Evolutionary conservation across 2,329 filamentous ascomycete genomes (phyloP), one percentile per base, ranked within the genome.

Genomic region (Ophiostoma ulmi): DNA sequence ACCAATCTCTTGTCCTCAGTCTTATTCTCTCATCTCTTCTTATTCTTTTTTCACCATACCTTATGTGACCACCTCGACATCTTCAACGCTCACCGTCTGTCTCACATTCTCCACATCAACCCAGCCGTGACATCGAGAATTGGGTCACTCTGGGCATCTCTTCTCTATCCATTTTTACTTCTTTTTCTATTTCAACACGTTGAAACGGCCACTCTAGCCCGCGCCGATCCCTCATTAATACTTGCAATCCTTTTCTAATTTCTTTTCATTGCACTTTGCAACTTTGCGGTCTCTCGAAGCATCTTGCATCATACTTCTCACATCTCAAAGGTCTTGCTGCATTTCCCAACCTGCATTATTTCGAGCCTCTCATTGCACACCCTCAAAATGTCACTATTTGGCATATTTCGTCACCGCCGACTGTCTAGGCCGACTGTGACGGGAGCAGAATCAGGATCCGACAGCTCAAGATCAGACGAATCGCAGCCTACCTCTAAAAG

Each of bases 121-220:
- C 48, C 35, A 17, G 61, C 35, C 61, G 61, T 64, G 31, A 36
- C 63, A 65, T 65, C 63, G 63, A 22, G 35, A 65, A 65, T 17
- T 65, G 13, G 3, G 2, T 22, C 63, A 38, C 63, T 65, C 58
- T 13, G 13, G 58, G 31, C 63, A 22, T 26, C 6, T 58, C 5
- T n/a, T 39, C 20, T n/a, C 44, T 5, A 17, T 5, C 41, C 44
- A 7, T 39, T 39, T 65, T n/a, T 39, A 11, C 11, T 39, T 65
- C 63, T 39, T 35, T 38, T 65, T 65, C 17, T 39, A 65, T 38
- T 64, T 64, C 61, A 64, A 13, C 63, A 65, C 63, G 63, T 65
- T 63, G 26, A 63, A 63, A 35, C 58, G 58, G 26, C 58, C 58
- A 63, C 13, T 63, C 63, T 39, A 36, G 26, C 13, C 55, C 36